A percentile compares a stretch with the other conserved stretches of the same genome.
Conservation (phyloP, 441 rosid genomes). For the Brassica hybrid region DNA sequence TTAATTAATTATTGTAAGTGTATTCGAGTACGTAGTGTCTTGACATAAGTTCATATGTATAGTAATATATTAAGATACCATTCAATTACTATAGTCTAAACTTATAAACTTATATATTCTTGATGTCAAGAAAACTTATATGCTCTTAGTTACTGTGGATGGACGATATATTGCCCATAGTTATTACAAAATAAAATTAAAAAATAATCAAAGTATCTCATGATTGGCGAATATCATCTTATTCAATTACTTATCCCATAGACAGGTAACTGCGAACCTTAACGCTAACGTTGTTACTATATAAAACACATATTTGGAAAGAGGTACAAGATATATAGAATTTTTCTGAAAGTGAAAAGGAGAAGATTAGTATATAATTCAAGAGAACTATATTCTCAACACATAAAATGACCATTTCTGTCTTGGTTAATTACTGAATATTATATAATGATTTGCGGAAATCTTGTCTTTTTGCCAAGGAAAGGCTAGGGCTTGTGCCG, state of each 20-base stretch:
- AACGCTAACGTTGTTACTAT: constrained; percentile 25
- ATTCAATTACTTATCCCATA: constrained; percentile 16
- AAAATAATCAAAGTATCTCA: constrained; percentile 29
- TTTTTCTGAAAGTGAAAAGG: constrained; percentile 25
- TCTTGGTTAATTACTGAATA: too few relatives aligned
- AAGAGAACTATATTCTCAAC: constrained; percentile 32
- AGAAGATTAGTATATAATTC: constrained; percentile 3
- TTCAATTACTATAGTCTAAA: neutral
- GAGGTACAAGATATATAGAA: neutral
- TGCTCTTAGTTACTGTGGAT: neutral
- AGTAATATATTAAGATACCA: neutral
- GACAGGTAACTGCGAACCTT: constrained; percentile 17
- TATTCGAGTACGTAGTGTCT: neutral
- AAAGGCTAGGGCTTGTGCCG: constrained; percentile 15
- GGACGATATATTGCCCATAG: neutral
- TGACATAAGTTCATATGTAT: neutral
- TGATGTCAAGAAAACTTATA: neutral
- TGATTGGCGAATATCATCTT: constrained; percentile 9
- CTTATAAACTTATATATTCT: neutral
- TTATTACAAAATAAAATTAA: neutral
- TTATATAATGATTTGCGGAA: too few relatives aligned
- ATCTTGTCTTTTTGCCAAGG: neutral
- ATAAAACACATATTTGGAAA: constrained; percentile 19
- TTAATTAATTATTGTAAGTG: neutral
- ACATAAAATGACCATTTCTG: neutral